Conservation (phyloP, 1,284 basidiomycete species). For the Trichosporon sp. region DNA sequence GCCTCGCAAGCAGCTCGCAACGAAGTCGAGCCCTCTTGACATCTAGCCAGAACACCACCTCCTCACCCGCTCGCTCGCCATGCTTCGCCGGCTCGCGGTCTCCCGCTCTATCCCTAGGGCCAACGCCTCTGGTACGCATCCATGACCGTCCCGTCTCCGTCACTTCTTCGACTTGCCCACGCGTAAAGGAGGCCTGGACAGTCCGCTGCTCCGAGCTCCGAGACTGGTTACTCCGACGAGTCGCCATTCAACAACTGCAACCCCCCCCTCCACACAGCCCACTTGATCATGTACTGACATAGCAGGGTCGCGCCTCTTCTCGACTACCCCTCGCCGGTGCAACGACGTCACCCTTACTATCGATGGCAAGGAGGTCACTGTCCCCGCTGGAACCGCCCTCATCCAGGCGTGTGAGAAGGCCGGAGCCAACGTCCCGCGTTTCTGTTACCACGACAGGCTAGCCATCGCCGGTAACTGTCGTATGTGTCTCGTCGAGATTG, state of each 20-base stretch:
- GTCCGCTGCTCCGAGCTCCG: background rate
- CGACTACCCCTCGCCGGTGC: conserved; percentile 49
- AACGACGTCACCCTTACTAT: conserved; percentile 84
- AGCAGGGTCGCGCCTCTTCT: conserved; percentile 37
- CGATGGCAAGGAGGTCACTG: conserved; percentile 88
- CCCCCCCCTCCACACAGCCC: background rate
- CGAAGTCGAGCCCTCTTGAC: conserved; percentile 1
- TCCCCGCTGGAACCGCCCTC: conserved; percentile 84
- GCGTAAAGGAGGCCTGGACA: background rate
- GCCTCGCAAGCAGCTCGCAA: background rate
- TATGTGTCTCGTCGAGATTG: conserved; percentile 92
- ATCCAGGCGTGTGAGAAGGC: conserved; percentile 79
- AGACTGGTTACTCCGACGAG: background rate
- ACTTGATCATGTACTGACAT: background rate
- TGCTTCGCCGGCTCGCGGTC: conserved; percentile 29
- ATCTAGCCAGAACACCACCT: background rate
- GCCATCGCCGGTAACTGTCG: conserved; percentile 94
- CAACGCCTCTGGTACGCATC: conserved; percentile 11
- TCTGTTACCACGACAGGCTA: conserved; percentile 54
- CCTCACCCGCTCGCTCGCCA: conserved; percentile 5
- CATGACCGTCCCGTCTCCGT: background rate
- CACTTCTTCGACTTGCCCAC: background rate
- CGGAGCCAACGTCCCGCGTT: conserved; percentile 36
- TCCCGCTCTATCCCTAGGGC: conserved; percentile 24
- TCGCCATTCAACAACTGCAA: background rate